Evolutionary conservation across 768 basidiomycete genomes (phyloP).

Genomic region (Rhodosporidiobolus odoratus): DNA sequence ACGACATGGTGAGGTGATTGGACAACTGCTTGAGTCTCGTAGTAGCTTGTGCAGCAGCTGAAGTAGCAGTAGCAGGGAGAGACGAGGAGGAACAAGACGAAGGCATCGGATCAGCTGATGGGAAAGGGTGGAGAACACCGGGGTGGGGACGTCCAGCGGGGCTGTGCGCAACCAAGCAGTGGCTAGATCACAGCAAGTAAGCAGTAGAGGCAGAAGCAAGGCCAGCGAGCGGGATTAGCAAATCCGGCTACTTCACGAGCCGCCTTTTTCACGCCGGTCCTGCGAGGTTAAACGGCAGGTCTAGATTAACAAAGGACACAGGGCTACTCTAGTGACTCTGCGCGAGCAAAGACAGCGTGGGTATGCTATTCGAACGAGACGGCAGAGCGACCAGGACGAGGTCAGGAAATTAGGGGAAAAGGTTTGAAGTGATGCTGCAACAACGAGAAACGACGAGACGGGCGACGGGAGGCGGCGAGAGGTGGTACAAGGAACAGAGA

Average conservation of each 20-base stretch:
- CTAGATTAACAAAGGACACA: background rate
- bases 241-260: background rate
- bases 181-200: background rate
- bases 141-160: no score
- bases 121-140: background rate
- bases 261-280: no score
- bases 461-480: constrained; percentile 14
- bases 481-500: constrained; percentile 3
- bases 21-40: background rate
- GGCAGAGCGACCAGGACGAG: background rate
- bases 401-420: constrained; percentile 27
- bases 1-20: background rate
- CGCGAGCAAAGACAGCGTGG: background rate
- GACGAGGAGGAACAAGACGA: background rate
- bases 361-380: background rate
- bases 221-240: background rate
- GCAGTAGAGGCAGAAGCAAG: no score
- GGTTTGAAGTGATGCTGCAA: no score
- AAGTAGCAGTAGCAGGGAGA: background rate
- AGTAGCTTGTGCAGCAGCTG: background rate
- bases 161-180: background rate
- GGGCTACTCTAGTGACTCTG: background rate
- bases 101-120: background rate
- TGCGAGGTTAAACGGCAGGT: no score
- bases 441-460: no score